A percentile compares a stretch with the other conserved stretches of the same genome.
Evolutionary conservation across 2,329 filamentous ascomycete genomes (phyloP).

Genomic region (Alternaria postmessia): DNA sequence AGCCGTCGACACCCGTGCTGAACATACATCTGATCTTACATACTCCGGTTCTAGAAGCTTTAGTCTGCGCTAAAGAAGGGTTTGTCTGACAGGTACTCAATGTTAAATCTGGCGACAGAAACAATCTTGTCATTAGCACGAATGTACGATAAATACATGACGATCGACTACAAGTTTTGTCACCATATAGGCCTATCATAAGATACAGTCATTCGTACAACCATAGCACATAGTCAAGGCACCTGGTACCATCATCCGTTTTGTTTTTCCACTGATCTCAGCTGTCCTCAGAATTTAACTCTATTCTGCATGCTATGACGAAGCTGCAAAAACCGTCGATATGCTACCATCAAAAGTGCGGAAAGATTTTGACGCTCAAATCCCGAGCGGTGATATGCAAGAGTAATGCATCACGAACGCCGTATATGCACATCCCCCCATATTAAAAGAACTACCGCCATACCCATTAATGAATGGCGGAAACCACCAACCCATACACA

Average conservation of each 20-base stretch:
- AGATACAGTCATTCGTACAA: not conserved
- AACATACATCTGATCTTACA: slow-evolving; percentile 15
- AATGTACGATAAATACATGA: not conserved
- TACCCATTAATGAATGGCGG: slow-evolving; percentile 4
- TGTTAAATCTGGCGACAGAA: not conserved
- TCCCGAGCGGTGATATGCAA: slow-evolving; percentile 29
- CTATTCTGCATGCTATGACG: slow-evolving; percentile 8
- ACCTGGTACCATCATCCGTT: not conserved
- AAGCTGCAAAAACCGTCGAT: slow-evolving; percentile 15
- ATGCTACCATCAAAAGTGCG: slow-evolving; percentile 7
- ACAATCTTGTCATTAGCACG: not conserved
- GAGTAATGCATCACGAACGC: slow-evolving; percentile 24
- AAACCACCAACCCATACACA: not conserved
- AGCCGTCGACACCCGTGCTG: slow-evolving; percentile 40
- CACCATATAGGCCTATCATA: not conserved
- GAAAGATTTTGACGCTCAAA: slow-evolving; percentile 24
- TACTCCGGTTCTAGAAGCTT: not conserved
- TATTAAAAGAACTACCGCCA: slow-evolving; percentile 26
- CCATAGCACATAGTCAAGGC: not conserved
- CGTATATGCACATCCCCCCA: slow-evolving; percentile 24
- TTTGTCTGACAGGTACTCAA: not conserved
- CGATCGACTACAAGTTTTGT: not conserved
- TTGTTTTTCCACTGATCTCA: not conserved
- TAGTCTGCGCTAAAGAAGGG: not conserved
- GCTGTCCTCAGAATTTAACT: slow-evolving; percentile 6